Evolutionary conservation across 1,284 basidiomycete species (phyloP).

Genomic region (Coriolopsis trogii): DNA sequence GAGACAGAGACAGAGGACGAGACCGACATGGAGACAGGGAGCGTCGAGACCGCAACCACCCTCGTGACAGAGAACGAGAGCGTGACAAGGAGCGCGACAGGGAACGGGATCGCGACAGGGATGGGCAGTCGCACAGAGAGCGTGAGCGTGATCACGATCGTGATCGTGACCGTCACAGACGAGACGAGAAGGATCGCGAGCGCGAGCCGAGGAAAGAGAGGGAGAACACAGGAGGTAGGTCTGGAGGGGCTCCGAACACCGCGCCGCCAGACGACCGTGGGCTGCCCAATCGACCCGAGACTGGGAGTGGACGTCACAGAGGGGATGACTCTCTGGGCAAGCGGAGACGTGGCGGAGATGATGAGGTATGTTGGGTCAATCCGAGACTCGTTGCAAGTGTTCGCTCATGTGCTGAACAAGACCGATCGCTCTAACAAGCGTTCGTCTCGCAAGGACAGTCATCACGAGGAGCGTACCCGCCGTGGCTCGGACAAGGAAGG

Average conservation of each 20-base stretch:
- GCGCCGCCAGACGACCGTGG: constrained; percentile 49
- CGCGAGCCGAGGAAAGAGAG: constrained; percentile 41
- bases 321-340: constrained; percentile 68
- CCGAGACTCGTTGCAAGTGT: constrained; percentile 11
- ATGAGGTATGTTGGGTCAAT: constrained; percentile 58
- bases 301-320: constrained; percentile 60
- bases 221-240: constrained; percentile 26
- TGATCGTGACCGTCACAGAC: constrained; percentile 34
- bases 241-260: constrained; percentile 16
- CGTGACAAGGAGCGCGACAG: constrained; percentile 33
- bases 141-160: constrained; percentile 43
- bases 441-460: constrained; percentile 71
- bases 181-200: constrained; percentile 41
- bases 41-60: constrained; percentile 38
- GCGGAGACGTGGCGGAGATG: constrained; percentile 62
- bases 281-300: constrained; percentile 56
- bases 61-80: constrained; percentile 43
- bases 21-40: constrained; percentile 43
- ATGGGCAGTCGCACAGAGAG: constrained; percentile 41
- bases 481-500: constrained; percentile 71
- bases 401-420: constrained; percentile 39
- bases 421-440: constrained; percentile 73
- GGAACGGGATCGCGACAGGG: constrained; percentile 35
- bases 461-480: constrained; percentile 70
- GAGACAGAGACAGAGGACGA: constrained; percentile 34